phyloP scores from a whole-genome alignment of 2,329 filamentous ascomycete species.

The Exophiala sideris region DNA sequence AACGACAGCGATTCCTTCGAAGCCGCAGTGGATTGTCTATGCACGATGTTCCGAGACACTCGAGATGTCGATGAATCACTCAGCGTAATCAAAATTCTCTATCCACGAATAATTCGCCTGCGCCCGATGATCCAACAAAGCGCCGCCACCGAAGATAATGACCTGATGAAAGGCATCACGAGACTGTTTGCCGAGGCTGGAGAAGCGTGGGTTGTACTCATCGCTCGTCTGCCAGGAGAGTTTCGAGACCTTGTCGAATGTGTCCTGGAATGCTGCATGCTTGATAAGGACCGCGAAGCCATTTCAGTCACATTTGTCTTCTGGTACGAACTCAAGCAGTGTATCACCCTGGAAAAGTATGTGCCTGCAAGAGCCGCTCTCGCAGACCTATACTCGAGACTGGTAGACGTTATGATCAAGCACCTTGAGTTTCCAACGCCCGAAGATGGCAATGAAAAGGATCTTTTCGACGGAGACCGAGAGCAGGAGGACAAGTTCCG shows the following conservation, averaged over 20 bases:
- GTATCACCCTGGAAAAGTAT: constrained; percentile 86
- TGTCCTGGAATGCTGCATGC: constrained; percentile 84
- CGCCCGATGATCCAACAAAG: constrained; percentile 71
- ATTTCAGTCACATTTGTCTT: constrained; percentile 94
- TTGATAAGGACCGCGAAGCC: constrained; percentile 84
- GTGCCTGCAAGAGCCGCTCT: constrained; percentile 73
- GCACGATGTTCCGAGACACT: constrained; percentile 87
- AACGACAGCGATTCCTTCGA: constrained; percentile 75
- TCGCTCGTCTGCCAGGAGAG: constrained; percentile 75
- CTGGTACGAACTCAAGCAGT: constrained; percentile 98
- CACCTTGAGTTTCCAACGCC: constrained; percentile 83
- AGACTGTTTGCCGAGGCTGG: constrained; percentile 89
- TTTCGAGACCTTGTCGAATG: constrained; percentile 85
- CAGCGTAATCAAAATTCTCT: constrained; percentile 74
- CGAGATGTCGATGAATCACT: constrained; percentile 89
- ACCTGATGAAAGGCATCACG: constrained; percentile 83
- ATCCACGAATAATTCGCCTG: constrained; percentile 74
- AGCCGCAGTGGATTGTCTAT: constrained; percentile 86
- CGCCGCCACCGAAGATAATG: constrained; percentile 76
- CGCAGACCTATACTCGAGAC: constrained; percentile 76
- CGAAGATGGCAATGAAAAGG: constrained; percentile 68
- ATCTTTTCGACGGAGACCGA: constrained; percentile 92
- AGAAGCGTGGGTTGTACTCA: constrained; percentile 88
- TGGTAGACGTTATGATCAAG: constrained; percentile 89
- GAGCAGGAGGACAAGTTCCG: constrained; percentile 96